phyloP scores from a whole-genome alignment of 352 stramenopile genomes.

The Albugo laibachii region DNA sequence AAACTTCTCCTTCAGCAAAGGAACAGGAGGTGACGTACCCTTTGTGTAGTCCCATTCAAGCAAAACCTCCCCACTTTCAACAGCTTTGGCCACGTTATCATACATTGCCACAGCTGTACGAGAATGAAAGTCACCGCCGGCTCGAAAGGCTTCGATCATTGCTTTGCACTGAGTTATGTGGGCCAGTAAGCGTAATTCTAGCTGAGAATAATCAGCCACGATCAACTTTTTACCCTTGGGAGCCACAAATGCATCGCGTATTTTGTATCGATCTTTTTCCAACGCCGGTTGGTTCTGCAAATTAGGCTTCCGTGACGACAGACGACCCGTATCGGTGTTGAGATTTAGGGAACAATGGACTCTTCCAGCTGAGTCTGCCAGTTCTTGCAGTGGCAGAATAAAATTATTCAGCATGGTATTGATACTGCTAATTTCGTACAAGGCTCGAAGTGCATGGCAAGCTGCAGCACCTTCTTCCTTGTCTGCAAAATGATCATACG shows the following conservation, averaged over 20 bases:
- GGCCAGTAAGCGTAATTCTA: conserved; percentile 97
- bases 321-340: conserved; percentile 96
- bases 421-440: conserved; percentile 93
- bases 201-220: conserved; percentile 98
- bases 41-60: conserved; percentile 95
- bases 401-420: conserved; percentile 99
- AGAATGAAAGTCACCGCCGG: conserved; percentile 85
- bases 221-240: conserved; percentile 90
- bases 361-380: conserved; percentile 85
- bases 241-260: conserved; percentile 85
- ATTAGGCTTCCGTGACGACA: conserved; percentile 95
- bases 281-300: conserved; percentile 95
- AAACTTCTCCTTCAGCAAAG: conserved; percentile 97
- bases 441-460: conserved; percentile 86
- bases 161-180: conserved; percentile 95
- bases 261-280: conserved; percentile 76
- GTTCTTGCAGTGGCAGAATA: conserved; percentile 80
- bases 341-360: conserved; percentile 98
- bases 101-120: conserved; percentile 99
- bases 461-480: conserved; percentile 83
- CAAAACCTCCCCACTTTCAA: conserved; percentile 90
- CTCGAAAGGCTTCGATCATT: conserved; percentile 96
- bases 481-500: conserved; percentile 88
- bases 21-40: conserved; percentile 71
- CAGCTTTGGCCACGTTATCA: conserved; percentile 89